phyloP scores from a whole-genome alignment of 164 flowering plant genomes.

The Taxillus chinensis region DNA sequence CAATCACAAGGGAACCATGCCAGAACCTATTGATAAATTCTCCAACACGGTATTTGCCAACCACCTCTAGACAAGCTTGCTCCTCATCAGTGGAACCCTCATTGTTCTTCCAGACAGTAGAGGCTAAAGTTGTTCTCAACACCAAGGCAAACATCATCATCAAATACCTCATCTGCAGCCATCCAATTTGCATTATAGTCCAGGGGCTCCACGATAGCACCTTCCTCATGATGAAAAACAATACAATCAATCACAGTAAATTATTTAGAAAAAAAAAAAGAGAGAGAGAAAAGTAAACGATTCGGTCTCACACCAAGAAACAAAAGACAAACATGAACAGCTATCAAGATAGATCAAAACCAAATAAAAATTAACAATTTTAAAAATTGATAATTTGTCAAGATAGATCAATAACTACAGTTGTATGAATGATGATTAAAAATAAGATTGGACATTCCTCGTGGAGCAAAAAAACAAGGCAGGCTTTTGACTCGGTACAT shows the following conservation, averaged over 20 bases:
- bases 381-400: no score
- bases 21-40: conserved; percentile 81
- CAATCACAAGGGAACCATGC: conserved; percentile 95
- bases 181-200: conserved; percentile 98
- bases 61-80: conserved; percentile 80
- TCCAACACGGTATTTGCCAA: conserved; percentile 89
- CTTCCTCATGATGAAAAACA: conserved; percentile 76
- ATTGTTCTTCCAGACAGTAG: conserved; percentile 82
- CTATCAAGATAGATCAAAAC: no score
- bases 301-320: no score
- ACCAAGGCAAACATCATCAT: conserved; percentile 86
- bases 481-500: no score
- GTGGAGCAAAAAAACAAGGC: no score
- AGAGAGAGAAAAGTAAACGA: no score
- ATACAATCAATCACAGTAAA: not conserved
- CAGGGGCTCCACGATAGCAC: conserved; percentile 92
- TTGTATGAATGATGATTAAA: no score
- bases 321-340: no score
- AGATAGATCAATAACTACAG: no score
- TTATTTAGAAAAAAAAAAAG: no score
- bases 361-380: no score
- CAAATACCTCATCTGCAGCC: conserved; percentile 92
- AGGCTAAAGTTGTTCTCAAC: conserved; percentile 86
- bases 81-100: conserved; percentile 98
- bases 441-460: no score